Evolutionary conservation across 2,329 filamentous ascomycete genomes (phyloP).

Genomic region (Trichophaea hybrida): DNA sequence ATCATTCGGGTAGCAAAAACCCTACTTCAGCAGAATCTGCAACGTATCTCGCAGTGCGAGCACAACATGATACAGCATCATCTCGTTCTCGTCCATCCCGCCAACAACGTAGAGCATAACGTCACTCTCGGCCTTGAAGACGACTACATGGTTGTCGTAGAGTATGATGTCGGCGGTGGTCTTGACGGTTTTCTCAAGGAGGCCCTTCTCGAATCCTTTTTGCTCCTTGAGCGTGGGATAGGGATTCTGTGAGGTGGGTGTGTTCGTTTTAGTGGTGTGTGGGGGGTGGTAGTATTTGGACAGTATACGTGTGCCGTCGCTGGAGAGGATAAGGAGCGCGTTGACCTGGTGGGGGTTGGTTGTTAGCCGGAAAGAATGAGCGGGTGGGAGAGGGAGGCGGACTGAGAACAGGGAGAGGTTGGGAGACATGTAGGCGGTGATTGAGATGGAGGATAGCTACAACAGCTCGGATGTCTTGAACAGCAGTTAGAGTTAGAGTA

Average conservation of each 20-base stretch:
- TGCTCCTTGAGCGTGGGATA: conserved; percentile 86
- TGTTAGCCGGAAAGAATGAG: neutral
- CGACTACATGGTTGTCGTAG: conserved; percentile 88
- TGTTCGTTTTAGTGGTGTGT: conserved; percentile 46
- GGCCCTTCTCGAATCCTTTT: conserved; percentile 90
- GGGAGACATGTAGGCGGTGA: conserved; percentile 33
- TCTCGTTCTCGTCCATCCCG: conserved; percentile 85
- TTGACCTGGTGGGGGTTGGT: conserved; percentile 39
- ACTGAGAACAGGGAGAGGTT: conserved; percentile 43
- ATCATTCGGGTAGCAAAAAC: conserved; percentile 26
- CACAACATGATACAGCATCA: conserved; percentile 87
- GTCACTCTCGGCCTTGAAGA: conserved; percentile 97
- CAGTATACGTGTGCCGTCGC: conserved; percentile 83
- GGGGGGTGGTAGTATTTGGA: conserved; percentile 79
- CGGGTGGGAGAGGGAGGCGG: neutral
- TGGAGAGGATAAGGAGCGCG: conserved; percentile 64
- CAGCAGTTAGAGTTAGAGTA: no score
- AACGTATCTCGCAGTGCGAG: conserved; percentile 80
- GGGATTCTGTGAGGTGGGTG: conserved; percentile 47
- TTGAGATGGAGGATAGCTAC: neutral
- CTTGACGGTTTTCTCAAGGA: conserved; percentile 91
- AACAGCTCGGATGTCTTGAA: no score
- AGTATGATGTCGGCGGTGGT: conserved; percentile 79
- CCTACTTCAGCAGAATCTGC: conserved; percentile 79
- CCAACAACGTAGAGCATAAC: conserved; percentile 94